These are phyloP conservation scores for Neurospora sp. DNA, from an alignment of 495 filamentous ascomycete genomes.

Conservation along the genomic window DNA sequence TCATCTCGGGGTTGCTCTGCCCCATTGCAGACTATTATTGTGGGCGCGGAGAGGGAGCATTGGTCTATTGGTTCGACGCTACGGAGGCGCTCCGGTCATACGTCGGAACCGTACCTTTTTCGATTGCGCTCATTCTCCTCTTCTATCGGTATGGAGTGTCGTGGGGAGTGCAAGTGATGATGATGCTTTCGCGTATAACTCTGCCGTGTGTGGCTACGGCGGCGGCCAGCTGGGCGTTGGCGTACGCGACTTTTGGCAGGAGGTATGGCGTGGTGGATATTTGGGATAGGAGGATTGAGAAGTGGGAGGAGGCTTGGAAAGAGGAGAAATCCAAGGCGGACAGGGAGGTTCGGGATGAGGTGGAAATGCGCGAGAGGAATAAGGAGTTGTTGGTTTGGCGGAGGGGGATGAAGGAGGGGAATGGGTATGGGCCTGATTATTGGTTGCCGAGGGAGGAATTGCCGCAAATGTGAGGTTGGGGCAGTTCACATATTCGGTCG, in stretches of 20 bases:
- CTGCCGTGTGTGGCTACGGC: background rate
- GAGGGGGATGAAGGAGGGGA: background rate
- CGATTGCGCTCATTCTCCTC: background rate
- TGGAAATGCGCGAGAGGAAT: background rate
- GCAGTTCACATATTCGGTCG: background rate
- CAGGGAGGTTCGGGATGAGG: background rate
- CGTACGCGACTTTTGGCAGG: background rate
- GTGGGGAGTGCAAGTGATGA: background rate
- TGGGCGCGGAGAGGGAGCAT: background rate
- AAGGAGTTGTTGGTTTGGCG: background rate
- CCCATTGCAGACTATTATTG: background rate
- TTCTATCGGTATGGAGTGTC: background rate
- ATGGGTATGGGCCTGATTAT: background rate
- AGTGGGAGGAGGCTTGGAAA: background rate
- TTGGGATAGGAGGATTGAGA: background rate
- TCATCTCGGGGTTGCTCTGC: background rate
- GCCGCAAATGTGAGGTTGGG: background rate
- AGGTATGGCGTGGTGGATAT: background rate
- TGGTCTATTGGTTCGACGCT: background rate
- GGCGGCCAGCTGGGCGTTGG: rapidly evolving
- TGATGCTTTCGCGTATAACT: background rate
- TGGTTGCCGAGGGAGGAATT: background rate
- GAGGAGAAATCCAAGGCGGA: background rate
- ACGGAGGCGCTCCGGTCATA: background rate
- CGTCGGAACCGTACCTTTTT: background rate